phyloP scores from a whole-genome alignment of 495 filamentous ascomycete species.

The Xylaria longipes region DNA sequence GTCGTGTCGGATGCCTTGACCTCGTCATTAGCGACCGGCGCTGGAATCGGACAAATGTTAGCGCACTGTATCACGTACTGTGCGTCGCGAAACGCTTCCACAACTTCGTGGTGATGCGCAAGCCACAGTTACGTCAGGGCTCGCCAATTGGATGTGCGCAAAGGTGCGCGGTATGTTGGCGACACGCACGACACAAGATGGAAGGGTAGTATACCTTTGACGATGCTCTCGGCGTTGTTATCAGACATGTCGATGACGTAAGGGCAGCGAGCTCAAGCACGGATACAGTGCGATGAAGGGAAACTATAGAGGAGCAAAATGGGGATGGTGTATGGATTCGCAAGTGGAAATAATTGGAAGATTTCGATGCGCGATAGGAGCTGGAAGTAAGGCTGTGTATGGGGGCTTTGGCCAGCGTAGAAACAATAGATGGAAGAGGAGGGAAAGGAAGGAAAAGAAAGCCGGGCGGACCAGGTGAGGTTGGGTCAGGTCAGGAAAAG shows the following conservation, averaged over 20 bases:
- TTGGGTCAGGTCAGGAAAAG: constrained; percentile 32
- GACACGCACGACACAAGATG: constrained; percentile 9
- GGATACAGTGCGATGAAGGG: constrained; percentile 26
- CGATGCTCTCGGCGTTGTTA: constrained; percentile 44
- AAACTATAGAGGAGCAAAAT: background rate
- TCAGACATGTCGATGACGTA: constrained; percentile 56
- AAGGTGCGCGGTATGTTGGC: constrained; percentile 26
- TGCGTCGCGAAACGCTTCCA: constrained; percentile 14
- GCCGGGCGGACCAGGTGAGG: constrained; percentile 38
- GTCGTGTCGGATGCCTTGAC: constrained; percentile 29
- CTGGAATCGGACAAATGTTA: constrained; percentile 29
- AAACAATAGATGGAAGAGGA: constrained; percentile 27
- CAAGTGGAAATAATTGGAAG: constrained; percentile 24
- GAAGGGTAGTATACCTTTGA: constrained; percentile 46
- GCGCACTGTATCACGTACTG: constrained; percentile 38
- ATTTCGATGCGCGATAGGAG: constrained; percentile 1
- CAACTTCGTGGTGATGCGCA: constrained; percentile 29
- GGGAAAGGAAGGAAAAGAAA: constrained; percentile 27
- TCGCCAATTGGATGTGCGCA: constrained; percentile 31
- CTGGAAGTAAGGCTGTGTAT: background rate
- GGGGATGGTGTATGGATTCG: constrained; percentile 17
- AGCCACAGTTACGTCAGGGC: constrained; percentile 24
- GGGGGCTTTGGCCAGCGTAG: background rate
- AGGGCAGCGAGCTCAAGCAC: constrained; percentile 28
- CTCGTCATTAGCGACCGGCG: constrained; percentile 32